Evolutionary conservation across 148 eudicot genomes (phyloP), one percentile per base, ranked within the genome.

Genomic region (Rhododendron mucronatum): DNA sequence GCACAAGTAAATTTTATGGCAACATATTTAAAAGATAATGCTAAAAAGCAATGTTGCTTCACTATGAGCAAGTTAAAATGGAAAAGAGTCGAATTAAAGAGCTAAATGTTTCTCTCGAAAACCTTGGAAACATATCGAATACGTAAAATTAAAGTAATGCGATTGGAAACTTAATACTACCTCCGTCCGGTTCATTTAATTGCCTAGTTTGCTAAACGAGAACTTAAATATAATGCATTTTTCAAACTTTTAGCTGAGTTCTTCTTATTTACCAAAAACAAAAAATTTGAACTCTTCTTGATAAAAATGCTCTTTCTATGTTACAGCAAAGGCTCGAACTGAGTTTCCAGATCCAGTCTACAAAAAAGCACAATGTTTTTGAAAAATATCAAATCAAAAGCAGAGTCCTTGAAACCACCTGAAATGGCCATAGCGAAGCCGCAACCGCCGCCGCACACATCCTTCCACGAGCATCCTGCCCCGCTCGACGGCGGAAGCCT

Each of bases 361-460:
- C 14, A 73, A 53, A 76, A 57, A 59, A 83, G 28, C 35, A 53
- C 28, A 76, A 55, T 26, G 33, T 50, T 13, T 69, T 2, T 13
- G 37, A 20, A 47, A 1, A 2, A 75, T 51, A 7, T 5, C 33
- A 35, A 41, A 18, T 8, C 15, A 16, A 82, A 44, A 84, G 7
- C 33, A 51, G 51, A 48, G 30, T 23, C 2, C 80, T 82, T 81
- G 51, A 73, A 53, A 48, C 30, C 80, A 95, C 99, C 98, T 69
- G 98, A 94, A 83, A 95, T 88, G n/a, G 98, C 98, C 94, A 94
- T 93, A 81, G 98, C 98, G 75, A 97, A 97, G 28, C 99, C 98
- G 53, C 99, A 97, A 47, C 99, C 99, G 4, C 99, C 99, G 51
- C 98, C 98, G 55, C 92, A 94, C 61, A 97, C 99, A 89, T 95